A percentile compares a stretch with the other conserved stretches of the same genome.
Conservation (phyloP, 2,329 filamentous ascomycete genomes). For the Alternaria arborescens region DNA sequence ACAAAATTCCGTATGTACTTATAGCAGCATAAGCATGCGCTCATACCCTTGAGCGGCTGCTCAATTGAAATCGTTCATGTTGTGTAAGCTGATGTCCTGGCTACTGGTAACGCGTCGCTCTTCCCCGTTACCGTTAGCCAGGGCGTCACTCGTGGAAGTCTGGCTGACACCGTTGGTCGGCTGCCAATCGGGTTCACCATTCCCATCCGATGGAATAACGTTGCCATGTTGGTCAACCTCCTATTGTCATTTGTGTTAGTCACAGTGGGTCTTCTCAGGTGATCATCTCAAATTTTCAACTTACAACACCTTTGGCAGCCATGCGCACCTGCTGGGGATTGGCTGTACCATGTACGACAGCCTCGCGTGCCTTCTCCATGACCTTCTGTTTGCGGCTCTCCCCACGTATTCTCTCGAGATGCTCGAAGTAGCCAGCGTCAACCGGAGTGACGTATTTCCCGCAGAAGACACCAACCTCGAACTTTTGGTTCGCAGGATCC, state of each 20-base stretch:
- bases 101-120: slow-evolving; percentile 52
- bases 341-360: slow-evolving; percentile 69
- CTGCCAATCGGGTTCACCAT: slow-evolving; percentile 35
- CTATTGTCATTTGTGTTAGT: slow-evolving; percentile 26
- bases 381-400: slow-evolving; percentile 74
- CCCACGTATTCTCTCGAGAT: slow-evolving; percentile 75
- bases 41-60: not conserved
- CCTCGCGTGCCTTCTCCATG: slow-evolving; percentile 69
- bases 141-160: slow-evolving; percentile 24
- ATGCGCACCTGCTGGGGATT: slow-evolving; percentile 68
- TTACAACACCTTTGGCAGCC: slow-evolving; percentile 66
- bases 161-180: slow-evolving; percentile 32
- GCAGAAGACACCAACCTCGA: slow-evolving; percentile 92
- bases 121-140: slow-evolving; percentile 30
- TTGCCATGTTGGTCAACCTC: slow-evolving; percentile 64
- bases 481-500: slow-evolving; percentile 66
- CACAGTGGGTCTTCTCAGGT: not conserved
- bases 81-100: slow-evolving; percentile 70
- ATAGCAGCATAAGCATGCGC: not conserved
- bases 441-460: slow-evolving; percentile 87
- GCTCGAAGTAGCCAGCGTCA: slow-evolving; percentile 80
- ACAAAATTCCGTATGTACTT: not conserved
- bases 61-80: slow-evolving; percentile 55
- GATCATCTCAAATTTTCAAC: slow-evolving; percentile 13
- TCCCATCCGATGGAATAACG: slow-evolving; percentile 61